Conservation (phyloP, 768 basidiomycete genomes). For the Favolaschia claudopus region DNA sequence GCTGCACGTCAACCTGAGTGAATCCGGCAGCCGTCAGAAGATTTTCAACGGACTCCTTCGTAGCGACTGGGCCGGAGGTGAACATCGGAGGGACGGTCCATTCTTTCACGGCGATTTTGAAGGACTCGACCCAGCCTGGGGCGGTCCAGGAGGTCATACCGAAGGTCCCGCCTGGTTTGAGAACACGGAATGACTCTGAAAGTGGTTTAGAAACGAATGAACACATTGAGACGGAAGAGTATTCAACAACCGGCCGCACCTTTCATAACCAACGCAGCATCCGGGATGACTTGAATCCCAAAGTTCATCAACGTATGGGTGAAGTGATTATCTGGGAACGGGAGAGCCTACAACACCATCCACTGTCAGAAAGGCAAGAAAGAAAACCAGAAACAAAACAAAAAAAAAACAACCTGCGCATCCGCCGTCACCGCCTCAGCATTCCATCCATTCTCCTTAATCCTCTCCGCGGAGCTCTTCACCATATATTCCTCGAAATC, state of each 20-base stretch:
- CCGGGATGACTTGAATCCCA: slow-evolving; percentile 15
- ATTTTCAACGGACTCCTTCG: not conserved
- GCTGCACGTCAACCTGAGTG: slow-evolving; percentile 2
- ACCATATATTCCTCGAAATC: slow-evolving; percentile 18
- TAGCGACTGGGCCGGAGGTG: not conserved
- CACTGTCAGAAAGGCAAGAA: too few species aligned
- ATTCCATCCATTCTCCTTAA: slow-evolving; percentile 15
- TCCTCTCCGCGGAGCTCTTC: not conserved
- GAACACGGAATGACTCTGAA: slow-evolving; percentile 15
- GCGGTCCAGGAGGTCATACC: slow-evolving; percentile 3
- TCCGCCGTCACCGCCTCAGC: slow-evolving; percentile 12
- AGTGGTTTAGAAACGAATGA: not conserved
- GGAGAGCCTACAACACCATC: not conserved
- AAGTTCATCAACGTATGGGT: slow-evolving; percentile 18
- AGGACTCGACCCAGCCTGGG: slow-evolving; percentile 11
- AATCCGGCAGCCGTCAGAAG: slow-evolving; percentile 6
- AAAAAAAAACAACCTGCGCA: slow-evolving; percentile 7
- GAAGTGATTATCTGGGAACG: slow-evolving; percentile 12
- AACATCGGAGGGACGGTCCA: not conserved
- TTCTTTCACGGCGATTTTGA: not conserved
- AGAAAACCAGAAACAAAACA: not conserved
- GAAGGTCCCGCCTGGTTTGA: slow-evolving; percentile 7
- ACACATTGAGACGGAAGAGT: not conserved
- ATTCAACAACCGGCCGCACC: not conserved
- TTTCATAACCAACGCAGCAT: not conserved